Evolutionary conservation across 306 rosid genomes (phyloP).

Genomic region (Erythrophleum fordii): DNA sequence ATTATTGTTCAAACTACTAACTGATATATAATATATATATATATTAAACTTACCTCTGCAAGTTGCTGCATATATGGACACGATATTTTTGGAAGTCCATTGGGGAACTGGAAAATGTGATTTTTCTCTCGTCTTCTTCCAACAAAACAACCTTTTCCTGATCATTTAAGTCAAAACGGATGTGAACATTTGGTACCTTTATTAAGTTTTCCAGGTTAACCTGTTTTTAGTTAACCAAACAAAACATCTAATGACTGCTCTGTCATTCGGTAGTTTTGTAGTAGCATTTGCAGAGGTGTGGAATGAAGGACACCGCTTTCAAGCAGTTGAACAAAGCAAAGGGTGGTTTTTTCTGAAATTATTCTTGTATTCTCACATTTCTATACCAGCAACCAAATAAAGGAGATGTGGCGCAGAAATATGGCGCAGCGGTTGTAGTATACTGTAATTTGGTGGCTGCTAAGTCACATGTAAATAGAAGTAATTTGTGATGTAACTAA

Average conservation of each 20-base stretch:
- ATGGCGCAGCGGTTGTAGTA: constrained; percentile 50
- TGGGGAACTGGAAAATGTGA: background rate
- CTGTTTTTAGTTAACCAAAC: background rate
- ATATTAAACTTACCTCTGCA: background rate
- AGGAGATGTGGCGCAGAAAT: constrained; percentile 35
- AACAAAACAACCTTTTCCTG: background rate
- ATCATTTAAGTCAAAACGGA: background rate
- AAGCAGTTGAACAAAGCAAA: constrained; percentile 38
- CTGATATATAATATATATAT: no score
- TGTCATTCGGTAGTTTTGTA: constrained; percentile 47
- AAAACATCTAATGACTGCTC: constrained; percentile 22
- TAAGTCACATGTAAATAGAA: constrained; percentile 73
- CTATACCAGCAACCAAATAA: constrained; percentile 57
- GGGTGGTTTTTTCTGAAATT: constrained; percentile 35
- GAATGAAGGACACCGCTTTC: constrained; percentile 20
- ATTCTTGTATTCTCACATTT: constrained; percentile 48
- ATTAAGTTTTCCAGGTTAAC: background rate
- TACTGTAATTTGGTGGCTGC: constrained; percentile 59
- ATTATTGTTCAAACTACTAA: background rate
- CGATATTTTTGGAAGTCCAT: background rate
- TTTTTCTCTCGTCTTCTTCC: background rate
- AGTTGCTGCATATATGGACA: background rate
- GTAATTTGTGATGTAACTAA: constrained; percentile 61
- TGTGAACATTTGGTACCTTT: background rate
- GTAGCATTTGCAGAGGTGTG: constrained; percentile 45